phyloP scores from a whole-genome alignment of 805 yeast genomes.

The Candida sphagnicola region DNA sequence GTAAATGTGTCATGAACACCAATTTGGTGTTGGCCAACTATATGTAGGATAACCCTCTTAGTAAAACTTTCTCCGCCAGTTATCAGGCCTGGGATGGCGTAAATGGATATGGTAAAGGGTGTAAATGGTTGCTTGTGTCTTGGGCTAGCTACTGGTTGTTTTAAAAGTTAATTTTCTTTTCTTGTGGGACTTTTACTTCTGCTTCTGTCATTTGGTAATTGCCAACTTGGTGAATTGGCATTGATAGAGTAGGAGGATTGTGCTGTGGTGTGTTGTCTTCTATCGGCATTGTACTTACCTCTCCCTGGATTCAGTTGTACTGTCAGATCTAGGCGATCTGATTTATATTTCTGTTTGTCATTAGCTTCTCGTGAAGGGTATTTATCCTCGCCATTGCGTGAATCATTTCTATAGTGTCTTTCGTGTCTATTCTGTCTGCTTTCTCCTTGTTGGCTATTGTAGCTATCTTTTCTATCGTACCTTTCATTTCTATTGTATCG shows the following conservation, averaged over 20 bases:
- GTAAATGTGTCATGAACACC: conserved; percentile 1
- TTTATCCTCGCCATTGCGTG: no score
- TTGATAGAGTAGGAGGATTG: neutral
- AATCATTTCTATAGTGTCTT: no score
- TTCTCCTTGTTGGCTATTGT: neutral
- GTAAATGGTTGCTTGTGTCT: conserved; percentile 2
- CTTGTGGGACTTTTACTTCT: conserved; percentile 1
- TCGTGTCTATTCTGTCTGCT: neutral
- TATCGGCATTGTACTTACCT: conserved; percentile 1
- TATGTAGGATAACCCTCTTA: no score
- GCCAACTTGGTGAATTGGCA: no score
- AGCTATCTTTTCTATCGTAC: neutral
- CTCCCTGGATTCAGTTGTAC: conserved; percentile 1
- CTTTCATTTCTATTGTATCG: neutral
- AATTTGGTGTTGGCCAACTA: no score
- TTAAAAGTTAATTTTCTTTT: neutral
- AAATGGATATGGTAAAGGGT: no score
- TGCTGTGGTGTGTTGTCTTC: neutral
- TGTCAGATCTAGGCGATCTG: conserved; percentile 4
- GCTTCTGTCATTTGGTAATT: no score
- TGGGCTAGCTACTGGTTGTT: neutral
- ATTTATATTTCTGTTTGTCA: no score
- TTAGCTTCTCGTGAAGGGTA: no score
- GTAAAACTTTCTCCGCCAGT: no score
- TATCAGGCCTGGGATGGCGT: no score